Evolutionary conservation across 2,329 filamentous ascomycete genomes (phyloP), one percentile per base, ranked within the genome.

Genomic region (Exutisphaerella laricina): DNA sequence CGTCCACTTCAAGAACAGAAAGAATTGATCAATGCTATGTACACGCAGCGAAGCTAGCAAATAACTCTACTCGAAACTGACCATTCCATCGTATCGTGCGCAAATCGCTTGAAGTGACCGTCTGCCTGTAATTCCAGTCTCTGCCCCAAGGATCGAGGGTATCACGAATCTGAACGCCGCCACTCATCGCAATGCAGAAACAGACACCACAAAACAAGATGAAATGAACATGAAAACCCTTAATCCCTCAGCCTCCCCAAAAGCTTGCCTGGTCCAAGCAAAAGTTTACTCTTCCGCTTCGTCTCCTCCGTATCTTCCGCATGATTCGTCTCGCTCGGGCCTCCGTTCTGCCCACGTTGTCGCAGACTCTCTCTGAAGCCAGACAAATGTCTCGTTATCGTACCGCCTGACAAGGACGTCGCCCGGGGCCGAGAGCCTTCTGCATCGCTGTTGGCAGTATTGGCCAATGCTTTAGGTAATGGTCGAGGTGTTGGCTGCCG

Each of bases 181-280:
- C n/a, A n/a, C n/a, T n/a, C 16, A 17, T 5, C 20, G n/a, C 33
- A 7, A 9, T 12, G 23, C 23, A 13, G 17, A 17, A 35, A 21
- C n/a, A 5, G 13, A 35, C 20, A 20, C 28, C 18, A 20, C n/a
- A 32, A 30, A 32, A 26, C 4, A 39, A 45, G 5, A 23, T 6
- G 32, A 18, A 7, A 23, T 3, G 14, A 35, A 30, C 17, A 36
- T 16, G 17, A 26, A 30, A 37, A 29, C 10, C 17, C 20, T 26
- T 52, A 55, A 43, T 63, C 60, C 29, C 58, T 50, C 45, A 70
- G 53, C 26, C 60, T 59, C 26, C 63, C 57, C 23, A 70, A 48
- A 26, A 70, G 55, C 51, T 67, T 70, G 54, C 69, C 67, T 20
- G 66, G 65, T 6, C 67, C 66, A 2, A 70, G 53, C 39, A 66